Evolutionary conservation across 805 yeast species (phyloP).

Genomic region (Naumovozyma baii): DNA sequence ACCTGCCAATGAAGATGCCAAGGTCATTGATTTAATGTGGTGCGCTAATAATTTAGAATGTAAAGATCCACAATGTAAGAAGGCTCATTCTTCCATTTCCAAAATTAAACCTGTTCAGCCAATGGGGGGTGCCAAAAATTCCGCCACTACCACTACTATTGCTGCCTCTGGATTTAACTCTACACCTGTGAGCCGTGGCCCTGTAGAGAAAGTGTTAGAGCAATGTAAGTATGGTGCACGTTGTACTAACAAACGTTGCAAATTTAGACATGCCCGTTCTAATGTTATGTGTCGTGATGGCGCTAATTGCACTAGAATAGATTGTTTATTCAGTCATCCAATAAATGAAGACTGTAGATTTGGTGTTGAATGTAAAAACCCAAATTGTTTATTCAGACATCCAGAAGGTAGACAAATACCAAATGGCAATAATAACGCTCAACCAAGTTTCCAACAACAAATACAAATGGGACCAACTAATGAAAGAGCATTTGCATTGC

Average conservation of each 20-base stretch:
- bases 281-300: conserved; percentile 76
- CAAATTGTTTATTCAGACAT: conserved; percentile 63
- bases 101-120: conserved; percentile 33
- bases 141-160: conserved; percentile 9
- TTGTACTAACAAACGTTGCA: conserved; percentile 73
- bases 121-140: conserved; percentile 16
- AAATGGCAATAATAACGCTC: conserved; percentile 15
- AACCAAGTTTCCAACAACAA: conserved; percentile 14
- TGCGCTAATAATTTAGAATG: conserved; percentile 65
- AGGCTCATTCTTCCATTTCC: conserved; percentile 77
- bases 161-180: background rate
- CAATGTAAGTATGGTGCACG: conserved; percentile 72
- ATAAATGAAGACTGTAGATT: conserved; percentile 70
- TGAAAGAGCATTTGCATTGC: conserved; percentile 66
- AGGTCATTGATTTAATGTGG: conserved; percentile 62
- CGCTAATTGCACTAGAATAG: conserved; percentile 61
- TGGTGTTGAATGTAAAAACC: conserved; percentile 65
- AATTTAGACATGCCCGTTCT: conserved; percentile 74
- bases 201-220: conserved; percentile 49
- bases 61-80: conserved; percentile 48
- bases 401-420: conserved; percentile 60
- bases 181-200: conserved; percentile 5
- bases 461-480: conserved; percentile 33
- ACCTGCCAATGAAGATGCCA: conserved; percentile 67
- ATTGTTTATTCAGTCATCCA: conserved; percentile 80